phyloP scores from a whole-genome alignment of 2,329 filamentous ascomycete species.

The Helminthosporium solani region DNA sequence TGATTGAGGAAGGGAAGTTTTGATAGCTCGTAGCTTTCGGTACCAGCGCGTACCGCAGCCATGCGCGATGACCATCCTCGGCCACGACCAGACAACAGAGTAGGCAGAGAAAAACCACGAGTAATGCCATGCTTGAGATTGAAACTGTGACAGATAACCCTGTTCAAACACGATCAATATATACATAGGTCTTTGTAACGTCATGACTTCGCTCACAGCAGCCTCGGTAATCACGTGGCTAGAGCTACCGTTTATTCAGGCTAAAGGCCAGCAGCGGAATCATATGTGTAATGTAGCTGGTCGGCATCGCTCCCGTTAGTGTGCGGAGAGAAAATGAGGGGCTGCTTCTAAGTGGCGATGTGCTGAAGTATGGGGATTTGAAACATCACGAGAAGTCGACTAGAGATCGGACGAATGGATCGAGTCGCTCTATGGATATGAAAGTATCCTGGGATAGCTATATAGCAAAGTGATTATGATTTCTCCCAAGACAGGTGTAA shows the following conservation, averaged over 20 bases:
- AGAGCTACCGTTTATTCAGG: constrained; percentile 12
- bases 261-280: constrained; percentile 10
- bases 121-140: not conserved
- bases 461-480: no score
- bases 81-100: constrained; percentile 44
- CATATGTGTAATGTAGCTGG: not conserved
- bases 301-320: constrained; percentile 1
- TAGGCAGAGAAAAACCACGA: not conserved
- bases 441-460: not conserved
- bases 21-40: constrained; percentile 42
- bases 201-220: constrained; percentile 12
- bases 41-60: constrained; percentile 64
- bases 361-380: not conserved
- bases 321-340: constrained; percentile 3
- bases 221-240: constrained; percentile 7
- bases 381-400: not conserved
- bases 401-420: no score
- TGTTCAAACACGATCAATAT: not conserved
- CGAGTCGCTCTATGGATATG: no score
- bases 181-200: not conserved
- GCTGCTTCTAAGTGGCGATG: not conserved
- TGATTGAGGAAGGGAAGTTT: constrained; percentile 52
- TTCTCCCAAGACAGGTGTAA: no score
- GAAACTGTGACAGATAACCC: no score
- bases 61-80: constrained; percentile 62